A percentile compares a stretch with the other conserved stretches of the same genome.
Evolutionary conservation across 1,139 yeast genomes (phyloP).

Genomic region (Kodamaea alishanica): DNA sequence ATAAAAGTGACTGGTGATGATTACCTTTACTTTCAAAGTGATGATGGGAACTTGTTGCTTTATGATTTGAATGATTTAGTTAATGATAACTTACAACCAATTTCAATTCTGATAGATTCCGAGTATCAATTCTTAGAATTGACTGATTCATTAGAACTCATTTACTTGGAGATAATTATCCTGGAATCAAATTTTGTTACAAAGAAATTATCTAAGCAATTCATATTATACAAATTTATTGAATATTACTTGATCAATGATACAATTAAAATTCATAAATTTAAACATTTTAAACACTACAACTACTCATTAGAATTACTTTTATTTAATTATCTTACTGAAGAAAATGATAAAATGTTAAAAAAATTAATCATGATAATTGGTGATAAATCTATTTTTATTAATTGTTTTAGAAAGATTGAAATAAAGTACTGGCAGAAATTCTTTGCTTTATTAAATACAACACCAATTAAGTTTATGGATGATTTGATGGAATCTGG

Average conservation of each 20-base stretch:
- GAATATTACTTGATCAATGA: conserved; percentile 35
- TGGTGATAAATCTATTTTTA: conserved; percentile 30
- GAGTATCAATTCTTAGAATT: conserved; percentile 7
- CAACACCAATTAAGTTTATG: conserved; percentile 42
- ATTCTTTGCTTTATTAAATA: conserved; percentile 33
- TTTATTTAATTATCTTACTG: conserved; percentile 33
- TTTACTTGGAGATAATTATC: conserved; percentile 32
- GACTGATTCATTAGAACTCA: conserved; percentile 22
- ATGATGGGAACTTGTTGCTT: conserved; percentile 28
- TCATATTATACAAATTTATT: conserved; percentile 37
- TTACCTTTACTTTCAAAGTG: conserved; percentile 23
- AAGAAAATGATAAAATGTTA: conserved; percentile 16
- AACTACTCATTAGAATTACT: conserved; percentile 40
- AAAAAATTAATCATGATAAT: conserved; percentile 29
- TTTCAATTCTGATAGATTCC: conserved; percentile 13
- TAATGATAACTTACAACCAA: conserved; percentile 27
- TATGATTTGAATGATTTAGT: conserved; percentile 32
- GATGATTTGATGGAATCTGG: conserved; percentile 29
- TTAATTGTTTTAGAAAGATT: conserved; percentile 43
- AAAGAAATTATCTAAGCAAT: conserved; percentile 28
- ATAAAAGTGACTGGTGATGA: conserved; percentile 19
- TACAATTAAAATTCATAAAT: conserved; percentile 21
- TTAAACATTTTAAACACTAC: conserved; percentile 29
- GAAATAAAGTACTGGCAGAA: conserved; percentile 40
- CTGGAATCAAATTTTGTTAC: conserved; percentile 14